Evolutionary conservation across 148 eudicot genomes (phyloP), one percentile per base, ranked within the genome.

Genomic region (Cornus controversa): DNA sequence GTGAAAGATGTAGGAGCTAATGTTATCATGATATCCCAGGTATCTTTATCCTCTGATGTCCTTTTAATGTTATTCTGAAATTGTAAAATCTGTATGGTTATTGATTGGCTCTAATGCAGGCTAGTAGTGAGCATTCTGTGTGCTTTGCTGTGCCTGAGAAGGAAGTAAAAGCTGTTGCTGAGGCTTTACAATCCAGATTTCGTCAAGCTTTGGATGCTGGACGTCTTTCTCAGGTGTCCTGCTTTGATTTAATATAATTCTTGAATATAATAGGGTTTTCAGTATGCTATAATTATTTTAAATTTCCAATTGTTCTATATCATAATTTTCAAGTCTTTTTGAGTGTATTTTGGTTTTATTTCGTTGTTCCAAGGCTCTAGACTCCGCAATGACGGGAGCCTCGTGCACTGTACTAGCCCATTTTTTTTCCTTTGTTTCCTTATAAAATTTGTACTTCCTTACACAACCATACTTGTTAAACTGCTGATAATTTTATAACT

Each of bases 11-110:
- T 93, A 36, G 97, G 98, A 77, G 99, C 99, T 79, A 96, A 96
- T 83, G 99, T 96, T 64, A 88, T 93, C 77, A 96, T 96, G 98
- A 96, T 93, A 83, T 96, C 98, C 23, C 99, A 96, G 99, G 98
- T 88, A 85, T n/a, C 22, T 81, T 72, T 37, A 25, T 57, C 50
- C 42, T 73, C 47, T 53, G 18, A 60, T 23, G 8, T 15, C 15
- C 9, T n/a, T n/a, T 10, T 15, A 53, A 7, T 54, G 1, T 71
- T 72, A 54, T 45, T 54, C 36, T 66, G 42, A 20, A 27, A 67
- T 24, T 9, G 66, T 27, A 57, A 26, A 80, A 28, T 62, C 74
- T 42, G 13, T 73, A 67, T 79, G 64, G 53, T 40, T 82, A 16
- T 65, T 78, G 64, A 60, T 78, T 73, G 73, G 70, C 34, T 81